Evolutionary conservation across 2,329 filamentous ascomycete species (phyloP), one percentile per base, ranked within the genome.

Genomic region (Lasiodiplodia gonubiensis): DNA sequence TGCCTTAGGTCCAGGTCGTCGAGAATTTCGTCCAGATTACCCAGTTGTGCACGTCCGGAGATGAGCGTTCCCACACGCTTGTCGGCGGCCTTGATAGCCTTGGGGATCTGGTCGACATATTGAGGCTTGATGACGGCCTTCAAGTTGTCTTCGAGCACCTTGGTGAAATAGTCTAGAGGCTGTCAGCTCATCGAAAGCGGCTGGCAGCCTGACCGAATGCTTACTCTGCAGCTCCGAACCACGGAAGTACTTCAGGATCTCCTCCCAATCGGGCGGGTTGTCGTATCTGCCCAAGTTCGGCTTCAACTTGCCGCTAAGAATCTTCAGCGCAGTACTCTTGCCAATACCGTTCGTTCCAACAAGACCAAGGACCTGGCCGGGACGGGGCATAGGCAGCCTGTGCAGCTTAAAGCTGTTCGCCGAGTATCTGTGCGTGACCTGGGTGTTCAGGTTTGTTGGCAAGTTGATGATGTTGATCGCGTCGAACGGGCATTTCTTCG

Each of bases 321-420:
- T 97, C 86, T 99, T 99, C 80, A 99, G 85, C 10, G 95, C 96
- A n/a, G 95, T 99, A 84, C 93, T 97, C 89, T 99, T 99, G 82
- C 95, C 95, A 76, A 98, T 99, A 93, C 96, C 95, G 89, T 99
- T 99, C 75, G 95, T 98, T 80, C 95, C 96, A 53, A 99, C 96
- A 64, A 99, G 87, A 85, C 95, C 95, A 68, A 99, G 84, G 35
- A 99, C 96, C 78, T 98, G 93, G 70, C 95, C 95, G 37, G 95
- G 94, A 69, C 95, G 90, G 70, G 95, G 95, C 88, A 94, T 97
- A 68, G 96, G 95, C 77, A 98, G 86, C 74, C 96, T 90, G 82
- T 99, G 95, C 72, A 99, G 89, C 87, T 99, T 99, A 89, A 99
- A 99, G 84, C 94, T 97, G 87, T 99, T 99, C 80, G 95, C 94